These are phyloP conservation scores for Mrakiaceae sp. DNA, from an alignment of 1,284 basidiomycete species.

Conservation along the genomic window DNA sequence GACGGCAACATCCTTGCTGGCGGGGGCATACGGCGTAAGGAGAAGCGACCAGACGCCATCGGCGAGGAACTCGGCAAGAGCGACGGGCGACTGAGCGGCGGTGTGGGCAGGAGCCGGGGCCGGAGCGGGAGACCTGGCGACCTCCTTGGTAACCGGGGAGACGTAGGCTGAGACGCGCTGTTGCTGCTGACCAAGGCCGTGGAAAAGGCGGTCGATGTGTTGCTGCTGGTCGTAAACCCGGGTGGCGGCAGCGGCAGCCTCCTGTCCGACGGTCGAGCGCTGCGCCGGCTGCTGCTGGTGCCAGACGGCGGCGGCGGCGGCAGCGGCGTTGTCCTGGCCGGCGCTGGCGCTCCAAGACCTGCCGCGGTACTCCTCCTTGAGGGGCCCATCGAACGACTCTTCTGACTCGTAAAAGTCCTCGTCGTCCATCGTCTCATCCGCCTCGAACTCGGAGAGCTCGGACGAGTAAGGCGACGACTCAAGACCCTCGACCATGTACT, in stretches of 20 bases:
- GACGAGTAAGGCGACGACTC: too few species aligned
- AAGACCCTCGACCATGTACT: too few species aligned
- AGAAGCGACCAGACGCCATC: constrained; percentile 20
- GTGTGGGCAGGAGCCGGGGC: neutral
- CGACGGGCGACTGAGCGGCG: constrained; percentile 16
- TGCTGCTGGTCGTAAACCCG: neutral
- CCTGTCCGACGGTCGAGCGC: too few species aligned
- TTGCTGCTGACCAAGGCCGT: constrained; percentile 6
- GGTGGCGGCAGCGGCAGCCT: neutral
- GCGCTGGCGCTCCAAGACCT: neutral
- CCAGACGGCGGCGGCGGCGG: neutral
- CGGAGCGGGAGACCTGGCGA: neutral
- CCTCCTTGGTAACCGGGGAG: constrained; percentile 2
- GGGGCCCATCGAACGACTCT: constrained; percentile 6
- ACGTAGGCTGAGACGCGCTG: neutral
- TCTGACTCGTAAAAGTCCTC: constrained; percentile 1
- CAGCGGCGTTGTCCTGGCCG: neutral
- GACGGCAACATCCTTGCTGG: neutral
- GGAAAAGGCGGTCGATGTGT: constrained; percentile 13
- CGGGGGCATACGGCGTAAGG: constrained; percentile 12
- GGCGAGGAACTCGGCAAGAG: constrained; percentile 19
- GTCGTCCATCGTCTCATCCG: too few species aligned
- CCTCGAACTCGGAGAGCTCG: too few species aligned
- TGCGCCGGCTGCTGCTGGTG: constrained; percentile 8
- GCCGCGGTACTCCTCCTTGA: constrained; percentile 14